Conservation (phyloP, 1,284 basidiomycete genomes). For the Apiotrichum brassicae region DNA sequence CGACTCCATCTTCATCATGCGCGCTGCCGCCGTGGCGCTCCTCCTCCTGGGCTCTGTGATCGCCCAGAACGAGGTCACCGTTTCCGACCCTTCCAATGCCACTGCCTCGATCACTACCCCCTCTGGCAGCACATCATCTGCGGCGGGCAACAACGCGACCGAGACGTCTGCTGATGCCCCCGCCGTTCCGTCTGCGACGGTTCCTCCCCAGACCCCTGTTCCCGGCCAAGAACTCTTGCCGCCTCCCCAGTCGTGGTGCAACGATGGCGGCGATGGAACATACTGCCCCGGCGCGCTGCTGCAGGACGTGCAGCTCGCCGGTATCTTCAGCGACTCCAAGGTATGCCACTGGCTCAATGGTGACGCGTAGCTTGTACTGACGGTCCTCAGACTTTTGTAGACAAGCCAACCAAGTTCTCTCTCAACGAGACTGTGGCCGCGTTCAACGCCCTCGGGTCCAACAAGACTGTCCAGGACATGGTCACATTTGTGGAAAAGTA, state of each 20-base stretch:
- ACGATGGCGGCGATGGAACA: conserved; percentile 54
- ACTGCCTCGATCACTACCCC: neutral
- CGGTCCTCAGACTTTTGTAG: conserved; percentile 56
- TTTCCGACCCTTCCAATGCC: too few species aligned
- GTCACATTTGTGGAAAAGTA: conserved; percentile 66
- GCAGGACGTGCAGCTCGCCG: conserved; percentile 75
- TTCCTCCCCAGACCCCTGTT: conserved; percentile 52
- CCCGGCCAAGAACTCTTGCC: conserved; percentile 65
- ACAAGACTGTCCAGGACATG: conserved; percentile 50
- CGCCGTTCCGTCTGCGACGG: conserved; percentile 57
- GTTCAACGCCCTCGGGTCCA: conserved; percentile 58
- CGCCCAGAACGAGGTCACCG: neutral
- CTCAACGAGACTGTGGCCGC: conserved; percentile 62
- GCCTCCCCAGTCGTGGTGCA: conserved; percentile 54
- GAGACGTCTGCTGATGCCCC: conserved; percentile 18
- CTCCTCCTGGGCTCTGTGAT: neutral
- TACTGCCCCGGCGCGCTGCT: conserved; percentile 74
- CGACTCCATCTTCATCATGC: too few species aligned
- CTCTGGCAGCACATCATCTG: too few species aligned
- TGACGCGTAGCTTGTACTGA: too few species aligned
- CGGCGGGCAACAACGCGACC: conserved; percentile 9
- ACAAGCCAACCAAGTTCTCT: conserved; percentile 69
- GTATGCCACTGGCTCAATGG: conserved; percentile 45
- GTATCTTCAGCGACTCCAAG: conserved; percentile 73
- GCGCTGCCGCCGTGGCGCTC: neutral